Evolutionary conservation across 108 stramenopile genomes (phyloP).

Genomic region (Nitzschia sp.): DNA sequence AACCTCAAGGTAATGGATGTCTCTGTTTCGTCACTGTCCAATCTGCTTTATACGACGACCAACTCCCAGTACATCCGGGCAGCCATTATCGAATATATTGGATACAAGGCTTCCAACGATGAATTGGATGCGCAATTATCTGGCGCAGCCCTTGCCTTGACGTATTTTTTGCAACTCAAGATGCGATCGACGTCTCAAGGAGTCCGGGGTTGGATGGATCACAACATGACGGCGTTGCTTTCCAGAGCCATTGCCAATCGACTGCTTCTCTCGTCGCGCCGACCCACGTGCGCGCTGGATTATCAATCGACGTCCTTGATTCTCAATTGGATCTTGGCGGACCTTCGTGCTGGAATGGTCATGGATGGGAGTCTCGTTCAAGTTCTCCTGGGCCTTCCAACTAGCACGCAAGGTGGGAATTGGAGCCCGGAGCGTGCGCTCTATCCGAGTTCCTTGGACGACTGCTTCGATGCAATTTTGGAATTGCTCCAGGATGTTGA

Average conservation of each 20-base stretch:
- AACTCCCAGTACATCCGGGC: slow-evolving; percentile 15
- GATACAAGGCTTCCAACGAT: slow-evolving; percentile 25
- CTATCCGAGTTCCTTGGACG: slow-evolving; percentile 22
- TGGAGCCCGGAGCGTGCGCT: slow-evolving; percentile 19
- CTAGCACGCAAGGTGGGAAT: slow-evolving; percentile 19
- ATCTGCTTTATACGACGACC: slow-evolving; percentile 14
- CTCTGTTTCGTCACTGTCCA: slow-evolving; percentile 23
- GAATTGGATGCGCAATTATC: slow-evolving; percentile 8
- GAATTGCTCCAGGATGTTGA: slow-evolving; percentile 40
- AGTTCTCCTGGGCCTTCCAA: slow-evolving; percentile 48
- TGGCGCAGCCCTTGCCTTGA: slow-evolving; percentile 1
- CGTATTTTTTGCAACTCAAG: not conserved
- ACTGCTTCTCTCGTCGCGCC: slow-evolving; percentile 16
- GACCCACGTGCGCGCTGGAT: not conserved
- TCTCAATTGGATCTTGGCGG: slow-evolving; percentile 25
- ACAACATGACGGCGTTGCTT: not conserved
- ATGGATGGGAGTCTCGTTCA: slow-evolving; percentile 40
- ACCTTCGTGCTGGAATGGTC: slow-evolving; percentile 29
- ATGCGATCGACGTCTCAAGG: not conserved
- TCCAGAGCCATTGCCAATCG: slow-evolving; percentile 23
- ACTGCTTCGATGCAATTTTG: slow-evolving; percentile 65
- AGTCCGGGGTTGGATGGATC: not conserved
- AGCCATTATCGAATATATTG: slow-evolving; percentile 31
- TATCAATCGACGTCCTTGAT: slow-evolving; percentile 11
- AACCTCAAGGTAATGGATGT: slow-evolving; percentile 24